Conservation (phyloP, 2,329 filamentous ascomycete genomes). For the Ilyonectria robusta region DNA sequence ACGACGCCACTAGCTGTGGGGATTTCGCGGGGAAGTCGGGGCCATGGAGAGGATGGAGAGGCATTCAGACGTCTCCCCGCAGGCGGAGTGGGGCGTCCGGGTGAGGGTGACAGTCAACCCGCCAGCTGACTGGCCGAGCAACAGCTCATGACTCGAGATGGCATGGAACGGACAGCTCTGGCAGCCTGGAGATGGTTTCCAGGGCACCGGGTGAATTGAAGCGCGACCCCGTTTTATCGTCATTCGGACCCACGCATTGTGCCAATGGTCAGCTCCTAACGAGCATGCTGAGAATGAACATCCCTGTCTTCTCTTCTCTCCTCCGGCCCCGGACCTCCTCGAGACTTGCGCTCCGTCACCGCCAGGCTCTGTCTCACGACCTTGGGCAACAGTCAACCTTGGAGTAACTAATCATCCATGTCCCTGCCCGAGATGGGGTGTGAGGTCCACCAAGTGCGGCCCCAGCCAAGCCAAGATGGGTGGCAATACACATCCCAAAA, state of each 20-base stretch:
- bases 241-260: neutral
- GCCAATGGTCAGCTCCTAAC: neutral
- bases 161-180: neutral
- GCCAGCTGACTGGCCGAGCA: conserved; percentile 5
- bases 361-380: neutral
- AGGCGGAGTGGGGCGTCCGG: conserved; percentile 26
- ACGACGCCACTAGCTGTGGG: conserved; percentile 16
- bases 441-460: neutral
- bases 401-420: neutral
- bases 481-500: no score
- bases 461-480: no score
- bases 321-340: neutral
- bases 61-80: conserved; percentile 6
- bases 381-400: conserved; percentile 15
- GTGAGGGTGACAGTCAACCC: conserved; percentile 24
- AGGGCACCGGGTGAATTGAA: neutral
- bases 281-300: neutral
- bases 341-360: neutral
- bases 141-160: conserved; percentile 18
- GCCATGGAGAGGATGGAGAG: conserved; percentile 18
- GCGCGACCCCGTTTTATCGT: neutral
- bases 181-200: neutral
- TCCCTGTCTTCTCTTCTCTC: neutral
- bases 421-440: neutral
- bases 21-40: conserved; percentile 19